Evolutionary conservation across 257 asterid species (phyloP).

Genomic region (Solanum sitiens): DNA sequence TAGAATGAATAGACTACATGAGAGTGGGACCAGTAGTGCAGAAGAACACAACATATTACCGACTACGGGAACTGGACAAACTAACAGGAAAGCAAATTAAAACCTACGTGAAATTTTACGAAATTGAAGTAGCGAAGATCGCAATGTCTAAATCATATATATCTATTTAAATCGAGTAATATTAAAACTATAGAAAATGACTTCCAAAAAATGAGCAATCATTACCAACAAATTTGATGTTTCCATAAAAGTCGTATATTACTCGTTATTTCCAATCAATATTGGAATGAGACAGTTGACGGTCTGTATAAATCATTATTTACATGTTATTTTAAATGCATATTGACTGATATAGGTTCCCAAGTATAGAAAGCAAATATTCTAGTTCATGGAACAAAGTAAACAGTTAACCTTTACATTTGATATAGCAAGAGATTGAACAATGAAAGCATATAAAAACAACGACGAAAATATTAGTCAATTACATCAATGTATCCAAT

Average conservation of each 20-base stretch:
- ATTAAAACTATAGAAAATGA: not conserved
- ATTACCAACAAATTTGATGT: not conserved
- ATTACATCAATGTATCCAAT: not conserved
- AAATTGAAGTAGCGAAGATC: not conserved
- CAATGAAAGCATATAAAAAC: not conserved
- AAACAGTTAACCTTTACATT: not conserved
- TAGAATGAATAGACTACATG: not conserved
- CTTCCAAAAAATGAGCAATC: not conserved
- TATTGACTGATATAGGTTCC: not conserved
- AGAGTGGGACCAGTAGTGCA: not conserved
- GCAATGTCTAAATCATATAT: not conserved
- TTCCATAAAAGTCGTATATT: not conserved
- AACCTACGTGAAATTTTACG: not conserved
- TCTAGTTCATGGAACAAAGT: not conserved
- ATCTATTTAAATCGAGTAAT: not conserved
- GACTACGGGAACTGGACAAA: not conserved
- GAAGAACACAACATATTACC: not conserved
- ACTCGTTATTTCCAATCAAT: not conserved
- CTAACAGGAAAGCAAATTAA: not conserved
- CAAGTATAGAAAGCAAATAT: not conserved
- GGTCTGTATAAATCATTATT: not conserved
- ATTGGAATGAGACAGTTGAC: not conserved
- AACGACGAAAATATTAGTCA: not conserved
- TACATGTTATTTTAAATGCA: not conserved
- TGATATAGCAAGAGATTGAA: not conserved